Percentiles rank a stretch among this genome's conserved stretches.
Evolutionary conservation across 1,284 basidiomycete genomes (phyloP).

Genomic region (Apiotrichum sp.): DNA sequence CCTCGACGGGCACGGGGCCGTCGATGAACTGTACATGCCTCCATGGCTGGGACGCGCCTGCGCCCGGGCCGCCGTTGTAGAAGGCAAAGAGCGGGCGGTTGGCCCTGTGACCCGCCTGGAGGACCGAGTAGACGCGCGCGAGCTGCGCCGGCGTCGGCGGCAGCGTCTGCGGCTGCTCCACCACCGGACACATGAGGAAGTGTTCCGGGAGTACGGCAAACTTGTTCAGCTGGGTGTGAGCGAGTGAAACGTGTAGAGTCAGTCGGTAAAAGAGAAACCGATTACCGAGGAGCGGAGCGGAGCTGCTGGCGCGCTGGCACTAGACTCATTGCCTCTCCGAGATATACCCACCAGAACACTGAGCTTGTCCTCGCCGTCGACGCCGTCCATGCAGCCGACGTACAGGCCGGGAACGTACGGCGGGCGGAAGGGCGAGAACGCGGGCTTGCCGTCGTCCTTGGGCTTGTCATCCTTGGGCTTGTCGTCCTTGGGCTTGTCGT

Average conservation of each 20-base stretch:
- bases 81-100: constrained; percentile 63
- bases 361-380: constrained; percentile 60
- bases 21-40: constrained; percentile 81
- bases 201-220: constrained; percentile 75
- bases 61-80: constrained; percentile 76
- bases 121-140: constrained; percentile 61
- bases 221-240: constrained; percentile 29
- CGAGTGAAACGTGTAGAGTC: background rate
- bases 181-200: constrained; percentile 56
- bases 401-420: constrained; percentile 69
- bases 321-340: too few relatives aligned
- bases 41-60: constrained; percentile 80
- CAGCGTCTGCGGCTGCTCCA: constrained; percentile 57
- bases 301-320: too few relatives aligned
- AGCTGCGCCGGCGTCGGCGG: constrained; percentile 72
- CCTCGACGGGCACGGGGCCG: constrained; percentile 64
- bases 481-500: constrained; percentile 49
- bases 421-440: constrained; percentile 66
- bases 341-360: constrained; percentile 60
- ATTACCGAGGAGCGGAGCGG: background rate
- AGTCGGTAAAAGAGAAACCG: background rate
- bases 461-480: background rate
- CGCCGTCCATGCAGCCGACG: constrained; percentile 64
- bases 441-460: constrained; percentile 1
- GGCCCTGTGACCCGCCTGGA: constrained; percentile 58